Base-by-base conservation (phyloP, 495 filamentous ascomycete genomes). In the Hypoxylon intermedium region DNA sequence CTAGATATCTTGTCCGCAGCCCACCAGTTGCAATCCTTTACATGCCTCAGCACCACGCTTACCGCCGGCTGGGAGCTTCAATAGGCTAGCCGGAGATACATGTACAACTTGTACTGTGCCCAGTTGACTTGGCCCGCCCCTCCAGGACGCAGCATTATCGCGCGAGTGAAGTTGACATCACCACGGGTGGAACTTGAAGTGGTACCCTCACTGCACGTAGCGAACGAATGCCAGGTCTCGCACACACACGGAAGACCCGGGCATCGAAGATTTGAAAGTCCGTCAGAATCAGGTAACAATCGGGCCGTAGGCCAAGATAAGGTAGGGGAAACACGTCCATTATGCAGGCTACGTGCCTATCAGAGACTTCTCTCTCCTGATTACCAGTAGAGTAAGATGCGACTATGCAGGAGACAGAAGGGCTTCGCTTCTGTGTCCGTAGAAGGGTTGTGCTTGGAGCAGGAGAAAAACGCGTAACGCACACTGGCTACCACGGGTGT, bases 251-350 rank as follows among this genome's bases (percentile, higher is more conserved):
- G 53, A 59, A 48, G 44, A 28, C 50, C 37, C 42, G 49, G 46
- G 23, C 26, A 52, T n/a, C n/a, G 34, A 16, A 16, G 3, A 7
- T 23, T 53, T 33, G 21, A 57, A 52, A 42, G 62, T 52, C 56
- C 56, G 56, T 48, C 51, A 56, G 40, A 45, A 36, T 60, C 46
- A 60, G 62, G 56, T 57, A 60, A 60, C 56, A 60, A 60, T 60
- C 55, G 50, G 55, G 55, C 61, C 55, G 55, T 55, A 54, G 45
- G 38, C 50, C 55, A 59, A 65, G 50, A 49, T 24, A 50, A 50
- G 45, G 30, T 37, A 53, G 46, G 53, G n/a, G 38, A 40, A 38
- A 23, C 30, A 57, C 42, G 46, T 21, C 26, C 46, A 47, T 30
- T 44, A 50, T 59, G 55, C 55, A 60, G 19, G 37, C 16, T 34